Evolutionary conservation across 1,139 yeast species (phyloP).

Genomic region (Magnusiomyces suaveolens): DNA sequence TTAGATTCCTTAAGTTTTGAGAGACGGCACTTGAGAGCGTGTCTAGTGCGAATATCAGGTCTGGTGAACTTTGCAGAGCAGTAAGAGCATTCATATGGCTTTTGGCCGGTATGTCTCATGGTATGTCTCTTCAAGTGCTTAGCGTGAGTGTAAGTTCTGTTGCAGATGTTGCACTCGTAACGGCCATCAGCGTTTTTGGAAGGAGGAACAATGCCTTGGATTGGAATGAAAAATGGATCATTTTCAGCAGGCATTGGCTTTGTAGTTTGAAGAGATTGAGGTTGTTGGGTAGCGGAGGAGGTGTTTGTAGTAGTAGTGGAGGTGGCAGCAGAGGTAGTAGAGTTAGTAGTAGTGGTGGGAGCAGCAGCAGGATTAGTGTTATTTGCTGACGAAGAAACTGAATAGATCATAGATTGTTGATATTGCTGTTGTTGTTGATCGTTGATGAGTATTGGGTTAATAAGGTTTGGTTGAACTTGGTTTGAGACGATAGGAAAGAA

Average conservation of each 20-base stretch:
- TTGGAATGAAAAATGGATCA: slow-evolving; percentile 11
- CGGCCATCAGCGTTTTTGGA: slow-evolving; percentile 23
- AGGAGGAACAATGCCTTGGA: slow-evolving; percentile 11
- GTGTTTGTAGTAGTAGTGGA: neutral
- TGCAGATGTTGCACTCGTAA: slow-evolving; percentile 25
- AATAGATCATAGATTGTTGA: neutral
- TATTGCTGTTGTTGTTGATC: neutral
- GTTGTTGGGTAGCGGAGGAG: neutral
- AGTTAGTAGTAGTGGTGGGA: neutral
- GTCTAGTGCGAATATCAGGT: slow-evolving; percentile 26
- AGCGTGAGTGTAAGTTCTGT: slow-evolving; percentile 26
- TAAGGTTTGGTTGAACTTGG: neutral
- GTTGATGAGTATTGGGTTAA: neutral
- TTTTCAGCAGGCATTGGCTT: neutral
- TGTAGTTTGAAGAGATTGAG: neutral
- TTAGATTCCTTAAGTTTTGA: slow-evolving; percentile 7
- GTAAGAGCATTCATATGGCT: slow-evolving; percentile 24
- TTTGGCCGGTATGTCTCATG: slow-evolving; percentile 27
- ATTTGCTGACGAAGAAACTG: neutral
- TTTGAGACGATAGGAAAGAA: neutral
- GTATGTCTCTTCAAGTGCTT: slow-evolving; percentile 30
- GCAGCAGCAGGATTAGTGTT: neutral
- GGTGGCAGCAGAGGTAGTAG: neutral
- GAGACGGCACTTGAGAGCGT: slow-evolving; percentile 20
- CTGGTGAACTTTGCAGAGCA: slow-evolving; percentile 24